Conservation (phyloP, 2,329 filamentous ascomycete species). For the Dryadomyces quercivorus region DNA sequence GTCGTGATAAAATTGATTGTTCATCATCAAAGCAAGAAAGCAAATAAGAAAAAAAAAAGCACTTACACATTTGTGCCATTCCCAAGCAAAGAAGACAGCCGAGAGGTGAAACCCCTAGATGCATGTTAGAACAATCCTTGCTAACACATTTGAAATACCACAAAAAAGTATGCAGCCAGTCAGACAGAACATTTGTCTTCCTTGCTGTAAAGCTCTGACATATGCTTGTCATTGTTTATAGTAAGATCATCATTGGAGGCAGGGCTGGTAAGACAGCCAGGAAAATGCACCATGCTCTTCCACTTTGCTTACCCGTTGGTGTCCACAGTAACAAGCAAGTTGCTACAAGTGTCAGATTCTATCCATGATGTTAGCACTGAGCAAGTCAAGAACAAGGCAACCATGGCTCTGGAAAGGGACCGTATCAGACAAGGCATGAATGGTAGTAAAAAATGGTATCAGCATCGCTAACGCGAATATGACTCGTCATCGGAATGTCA, state of each 20-base stretch:
- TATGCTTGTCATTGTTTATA: slow-evolving; percentile 87
- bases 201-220: slow-evolving; percentile 64
- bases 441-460: slow-evolving; percentile 57
- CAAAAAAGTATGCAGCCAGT: slow-evolving; percentile 25
- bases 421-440: slow-evolving; percentile 46
- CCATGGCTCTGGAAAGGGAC: not conserved
- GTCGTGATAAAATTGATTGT: slow-evolving; percentile 56
- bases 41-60: slow-evolving; percentile 11
- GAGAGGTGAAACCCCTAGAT: no score
- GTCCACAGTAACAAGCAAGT: not conserved
- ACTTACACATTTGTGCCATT: not conserved
- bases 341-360: not conserved
- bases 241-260: slow-evolving; percentile 66
- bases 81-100: not conserved
- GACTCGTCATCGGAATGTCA: slow-evolving; percentile 64
- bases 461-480: slow-evolving; percentile 61
- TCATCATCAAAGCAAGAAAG: slow-evolving; percentile 47
- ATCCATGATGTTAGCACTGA: not conserved
- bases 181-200: slow-evolving; percentile 37
- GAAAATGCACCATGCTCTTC: not conserved
- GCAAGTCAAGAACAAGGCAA: not conserved
- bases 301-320: not conserved
- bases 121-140: slow-evolving; percentile 6
- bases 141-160: no score
- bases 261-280: slow-evolving; percentile 2